These are phyloP conservation scores for Amanita fuliginea DNA, from an alignment of 768 basidiomycete genomes.

Conservation along the genomic window DNA sequence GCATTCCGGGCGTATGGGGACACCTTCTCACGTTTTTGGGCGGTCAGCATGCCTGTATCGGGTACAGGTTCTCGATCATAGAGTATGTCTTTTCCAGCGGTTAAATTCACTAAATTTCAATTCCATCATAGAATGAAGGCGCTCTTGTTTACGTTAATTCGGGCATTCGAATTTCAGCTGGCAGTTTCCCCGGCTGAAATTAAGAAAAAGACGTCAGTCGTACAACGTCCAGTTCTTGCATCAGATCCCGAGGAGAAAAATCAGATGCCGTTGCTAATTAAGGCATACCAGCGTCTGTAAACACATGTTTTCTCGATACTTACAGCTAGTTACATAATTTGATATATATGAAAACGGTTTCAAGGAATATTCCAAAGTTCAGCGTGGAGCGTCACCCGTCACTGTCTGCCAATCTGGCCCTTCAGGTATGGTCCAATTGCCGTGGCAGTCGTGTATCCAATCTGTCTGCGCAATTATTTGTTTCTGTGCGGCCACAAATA, in stretches of 20 bases:
- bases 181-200: slow-evolving; percentile 29
- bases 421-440: slow-evolving; percentile 61
- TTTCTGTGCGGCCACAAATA: slow-evolving; percentile 62
- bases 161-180: slow-evolving; percentile 40
- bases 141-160: slow-evolving; percentile 26
- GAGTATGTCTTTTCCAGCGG: slow-evolving; percentile 29
- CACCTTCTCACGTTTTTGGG: slow-evolving; percentile 52
- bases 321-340: not conserved
- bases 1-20: slow-evolving; percentile 50
- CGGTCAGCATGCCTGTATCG: slow-evolving; percentile 57
- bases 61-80: slow-evolving; percentile 50
- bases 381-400: slow-evolving; percentile 50
- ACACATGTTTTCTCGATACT: not conserved
- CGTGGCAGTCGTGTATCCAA: slow-evolving; percentile 67
- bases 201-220: slow-evolving; percentile 20
- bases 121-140: slow-evolving; percentile 23
- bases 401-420: slow-evolving; percentile 65
- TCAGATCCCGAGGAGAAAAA: slow-evolving; percentile 28
- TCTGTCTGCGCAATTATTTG: slow-evolving; percentile 55
- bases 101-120: not conserved
- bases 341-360: no score
- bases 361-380: not conserved
- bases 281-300: slow-evolving; percentile 11
- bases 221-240: slow-evolving; percentile 33
- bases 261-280: slow-evolving; percentile 37